These are phyloP conservation scores for Exophiala bonariae DNA, from an alignment of 2,329 filamentous ascomycete genomes.

Conservation along the genomic window DNA sequence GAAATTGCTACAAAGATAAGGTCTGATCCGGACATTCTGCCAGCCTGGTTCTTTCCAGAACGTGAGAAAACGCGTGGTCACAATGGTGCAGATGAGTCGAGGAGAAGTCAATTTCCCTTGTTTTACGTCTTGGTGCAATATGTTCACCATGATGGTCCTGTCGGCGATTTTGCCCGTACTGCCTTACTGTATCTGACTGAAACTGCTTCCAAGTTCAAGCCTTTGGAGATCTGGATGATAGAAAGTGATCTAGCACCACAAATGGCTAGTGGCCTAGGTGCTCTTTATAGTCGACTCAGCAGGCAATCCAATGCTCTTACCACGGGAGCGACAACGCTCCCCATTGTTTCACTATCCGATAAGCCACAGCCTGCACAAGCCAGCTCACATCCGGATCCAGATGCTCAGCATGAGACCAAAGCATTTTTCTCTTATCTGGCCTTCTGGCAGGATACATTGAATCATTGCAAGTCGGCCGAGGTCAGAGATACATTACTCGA, in stretches of 20 bases:
- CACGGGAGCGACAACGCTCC: conserved; percentile 68
- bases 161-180: conserved; percentile 93
- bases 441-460: conserved; percentile 97
- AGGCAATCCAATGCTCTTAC: conserved; percentile 75
- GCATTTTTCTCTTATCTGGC: conserved; percentile 92
- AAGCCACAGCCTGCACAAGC: conserved; percentile 74
- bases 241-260: conserved; percentile 94
- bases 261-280: conserved; percentile 94
- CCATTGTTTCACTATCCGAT: conserved; percentile 85
- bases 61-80: conserved; percentile 40
- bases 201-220: conserved; percentile 77
- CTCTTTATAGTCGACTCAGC: conserved; percentile 68
- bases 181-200: conserved; percentile 95
- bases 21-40: conserved; percentile 79
- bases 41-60: conserved; percentile 83
- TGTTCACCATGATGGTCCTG: conserved; percentile 90
- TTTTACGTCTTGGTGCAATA: conserved; percentile 97
- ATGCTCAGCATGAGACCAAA: conserved; percentile 82
- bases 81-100: conserved; percentile 69
- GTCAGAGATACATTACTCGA: conserved; percentile 91
- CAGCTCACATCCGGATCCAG: conserved; percentile 69
- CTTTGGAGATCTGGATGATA: conserved; percentile 92
- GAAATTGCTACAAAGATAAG: conserved; percentile 96
- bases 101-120: conserved; percentile 89
- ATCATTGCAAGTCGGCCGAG: conserved; percentile 89